phyloP scores from a whole-genome alignment of 2,329 filamentous ascomycete species.

The Stemphylium beticola region DNA sequence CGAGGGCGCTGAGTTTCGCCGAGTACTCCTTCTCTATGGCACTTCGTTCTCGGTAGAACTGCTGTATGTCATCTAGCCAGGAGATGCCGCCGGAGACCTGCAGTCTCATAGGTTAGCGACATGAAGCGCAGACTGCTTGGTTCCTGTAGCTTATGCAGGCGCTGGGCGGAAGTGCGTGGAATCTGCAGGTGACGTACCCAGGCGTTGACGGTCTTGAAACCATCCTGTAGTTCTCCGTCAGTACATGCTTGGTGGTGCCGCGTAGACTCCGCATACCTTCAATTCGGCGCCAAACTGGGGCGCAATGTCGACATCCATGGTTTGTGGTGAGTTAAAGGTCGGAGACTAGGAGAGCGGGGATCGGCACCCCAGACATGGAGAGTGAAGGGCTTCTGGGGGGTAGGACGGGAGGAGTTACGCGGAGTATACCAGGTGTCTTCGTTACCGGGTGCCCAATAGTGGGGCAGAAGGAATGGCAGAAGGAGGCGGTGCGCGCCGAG shows the following conservation, averaged over 20 bases:
- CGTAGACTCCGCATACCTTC: conserved; percentile 67
- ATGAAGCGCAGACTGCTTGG: conserved; percentile 7
- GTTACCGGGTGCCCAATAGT: conserved; percentile 32
- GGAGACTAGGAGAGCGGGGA: conserved; percentile 25
- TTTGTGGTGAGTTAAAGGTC: conserved; percentile 24
- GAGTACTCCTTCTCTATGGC: conserved; percentile 97
- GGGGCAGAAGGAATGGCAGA: conserved; percentile 35
- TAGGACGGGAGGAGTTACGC: conserved; percentile 28
- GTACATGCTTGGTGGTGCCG: conserved; percentile 25
- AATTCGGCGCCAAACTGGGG: conserved; percentile 92
- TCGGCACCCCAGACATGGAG: conserved; percentile 36
- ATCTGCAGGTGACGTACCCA: conserved; percentile 66
- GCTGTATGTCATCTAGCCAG: conserved; percentile 96
- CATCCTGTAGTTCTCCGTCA: conserved; percentile 69
- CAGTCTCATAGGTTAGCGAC: conserved; percentile 30
- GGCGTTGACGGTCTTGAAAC: conserved; percentile 90
- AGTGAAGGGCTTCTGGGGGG: conserved; percentile 21
- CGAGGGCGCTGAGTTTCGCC: conserved; percentile 81
- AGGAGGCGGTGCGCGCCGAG: conserved; percentile 35
- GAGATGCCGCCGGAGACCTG: conserved; percentile 81
- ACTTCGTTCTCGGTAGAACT: conserved; percentile 95
- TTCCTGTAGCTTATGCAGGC: conserved; percentile 13
- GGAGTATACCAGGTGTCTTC: conserved; percentile 23
- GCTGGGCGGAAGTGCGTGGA: background rate
- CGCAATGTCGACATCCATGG: conserved; percentile 81